Base-by-base conservation (phyloP, 495 filamentous ascomycete genomes). In the Aspergillus leporis region DNA sequence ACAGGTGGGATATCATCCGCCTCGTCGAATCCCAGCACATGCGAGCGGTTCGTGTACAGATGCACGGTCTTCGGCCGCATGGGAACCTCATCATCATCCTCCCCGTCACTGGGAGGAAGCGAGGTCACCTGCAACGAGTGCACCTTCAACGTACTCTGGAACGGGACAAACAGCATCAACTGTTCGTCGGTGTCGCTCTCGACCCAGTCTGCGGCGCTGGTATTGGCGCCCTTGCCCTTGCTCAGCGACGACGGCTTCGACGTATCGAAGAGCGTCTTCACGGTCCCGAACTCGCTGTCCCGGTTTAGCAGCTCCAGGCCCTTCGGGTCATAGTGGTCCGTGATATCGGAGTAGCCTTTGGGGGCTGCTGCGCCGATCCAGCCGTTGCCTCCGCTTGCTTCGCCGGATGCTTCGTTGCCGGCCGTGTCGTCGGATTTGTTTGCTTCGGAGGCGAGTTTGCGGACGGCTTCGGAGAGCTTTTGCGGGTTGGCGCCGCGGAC, bases 101-200 rank as follows among this genome's bases (percentile, higher is more conserved):
- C 84, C 22, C 79, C 80, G 30, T 77, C 69, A 0, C 69, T 59
- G 7, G 87, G 83, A 2, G 89, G 88, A 19, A 92, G 66, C 16
- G 92, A 97, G 6, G 95, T 98, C 59, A 98, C 81, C 69, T 98
- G 83, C 46, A 98, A 71, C 5, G 92, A 91, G 70, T 97, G 93
- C 30, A 97, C 82, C 80, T 98, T 98, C 58, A 97, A 65, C 49
- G 87, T 91, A 10, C 88, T 85, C 72, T 92, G 87, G 73, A 98
- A 97, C 9, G 94, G 94, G 49, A 96, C 78, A 70, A 88, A 97
- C 53, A 98, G 83, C 87, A 98, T 90, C 59, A 98, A 72, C 80
- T 98, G 95, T 77, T 97, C 92, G 70, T 98, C 94, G n/a, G 93
- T 96, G 68, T 97, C 95, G 68, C 91, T 97, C 80, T 98, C 91